Evolutionary conservation across 805 yeast species (phyloP).

Genomic region (Metschnikowia baotianmanensis): DNA sequence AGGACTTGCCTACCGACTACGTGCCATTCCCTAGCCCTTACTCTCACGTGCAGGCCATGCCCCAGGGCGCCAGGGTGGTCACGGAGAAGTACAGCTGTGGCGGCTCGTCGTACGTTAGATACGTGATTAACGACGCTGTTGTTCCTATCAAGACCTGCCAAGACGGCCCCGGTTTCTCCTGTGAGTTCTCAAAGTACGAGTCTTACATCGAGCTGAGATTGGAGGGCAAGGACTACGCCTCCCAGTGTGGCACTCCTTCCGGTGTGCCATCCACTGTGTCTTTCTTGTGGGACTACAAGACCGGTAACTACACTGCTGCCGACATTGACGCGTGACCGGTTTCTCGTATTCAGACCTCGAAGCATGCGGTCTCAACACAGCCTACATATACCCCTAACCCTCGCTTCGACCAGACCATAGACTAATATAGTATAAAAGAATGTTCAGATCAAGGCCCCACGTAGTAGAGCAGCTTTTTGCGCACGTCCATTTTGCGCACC

Average conservation of each 20-base stretch:
- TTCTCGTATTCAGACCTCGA: too few species aligned
- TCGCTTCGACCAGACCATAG: too few species aligned
- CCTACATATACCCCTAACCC: too few species aligned
- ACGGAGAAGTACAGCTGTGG: slow-evolving; percentile 36
- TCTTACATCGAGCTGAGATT: slow-evolving; percentile 29
- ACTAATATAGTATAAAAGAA: too few species aligned
- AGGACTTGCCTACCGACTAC: slow-evolving; percentile 43
- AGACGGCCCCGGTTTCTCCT: slow-evolving; percentile 43
- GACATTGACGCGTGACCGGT: slow-evolving; percentile 16
- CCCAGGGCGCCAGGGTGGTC: slow-evolving; percentile 41
- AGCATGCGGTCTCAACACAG: too few species aligned
- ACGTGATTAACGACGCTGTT: slow-evolving; percentile 40
- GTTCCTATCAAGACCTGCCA: slow-evolving; percentile 34
- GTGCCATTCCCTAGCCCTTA: slow-evolving; percentile 49
- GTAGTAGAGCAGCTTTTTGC: too few species aligned
- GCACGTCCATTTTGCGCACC: too few species aligned
- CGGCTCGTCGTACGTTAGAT: slow-evolving; percentile 34
- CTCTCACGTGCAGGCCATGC: slow-evolving; percentile 38
- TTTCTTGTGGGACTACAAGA: slow-evolving; percentile 42
- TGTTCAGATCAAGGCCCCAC: too few species aligned
- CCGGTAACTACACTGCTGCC: slow-evolving; percentile 24
- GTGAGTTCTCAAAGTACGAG: slow-evolving; percentile 37
- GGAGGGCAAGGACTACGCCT: slow-evolving; percentile 23
- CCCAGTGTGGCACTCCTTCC: slow-evolving; percentile 26
- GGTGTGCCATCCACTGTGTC: slow-evolving; percentile 28